These are phyloP conservation scores for Cyclocybe cylindracea DNA, from an alignment of 768 basidiomycete species.

Conservation along the genomic window DNA sequence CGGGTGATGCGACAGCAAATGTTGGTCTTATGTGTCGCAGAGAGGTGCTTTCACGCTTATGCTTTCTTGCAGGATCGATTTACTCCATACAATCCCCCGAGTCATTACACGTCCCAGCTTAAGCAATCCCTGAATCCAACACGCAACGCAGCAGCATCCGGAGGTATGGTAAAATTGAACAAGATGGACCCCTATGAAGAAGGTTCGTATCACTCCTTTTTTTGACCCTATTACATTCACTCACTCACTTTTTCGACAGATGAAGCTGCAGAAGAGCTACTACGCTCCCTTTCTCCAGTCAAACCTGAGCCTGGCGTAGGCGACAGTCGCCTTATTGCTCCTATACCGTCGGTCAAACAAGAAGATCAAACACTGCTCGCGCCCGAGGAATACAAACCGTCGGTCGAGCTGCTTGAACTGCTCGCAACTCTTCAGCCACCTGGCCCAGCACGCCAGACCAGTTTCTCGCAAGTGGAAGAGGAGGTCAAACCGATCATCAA, in stretches of 20 bases:
- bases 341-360: conserved; percentile 1
- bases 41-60: neutral
- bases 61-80: neutral
- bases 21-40: neutral
- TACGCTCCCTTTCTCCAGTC: conserved; percentile 7
- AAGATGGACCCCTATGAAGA: conserved; percentile 26
- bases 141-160: neutral
- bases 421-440: neutral
- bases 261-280: conserved; percentile 8
- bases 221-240: neutral
- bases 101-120: neutral
- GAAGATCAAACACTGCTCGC: neutral
- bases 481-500: conserved; percentile 4
- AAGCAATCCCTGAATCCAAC: neutral
- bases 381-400: conserved; percentile 10
- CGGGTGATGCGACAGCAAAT: neutral
- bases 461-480: neutral
- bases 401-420: conserved; percentile 4
- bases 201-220: conserved; percentile 9
- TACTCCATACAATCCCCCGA: neutral
- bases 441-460: neutral
- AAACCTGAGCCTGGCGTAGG: conserved; percentile 3
- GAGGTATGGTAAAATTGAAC: conserved; percentile 1
- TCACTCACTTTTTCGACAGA: conserved; percentile 1
- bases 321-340: conserved; percentile 1